Conservation (phyloP, 495 filamentous ascomycete genomes). For the Talaromyces thailandensis region DNA sequence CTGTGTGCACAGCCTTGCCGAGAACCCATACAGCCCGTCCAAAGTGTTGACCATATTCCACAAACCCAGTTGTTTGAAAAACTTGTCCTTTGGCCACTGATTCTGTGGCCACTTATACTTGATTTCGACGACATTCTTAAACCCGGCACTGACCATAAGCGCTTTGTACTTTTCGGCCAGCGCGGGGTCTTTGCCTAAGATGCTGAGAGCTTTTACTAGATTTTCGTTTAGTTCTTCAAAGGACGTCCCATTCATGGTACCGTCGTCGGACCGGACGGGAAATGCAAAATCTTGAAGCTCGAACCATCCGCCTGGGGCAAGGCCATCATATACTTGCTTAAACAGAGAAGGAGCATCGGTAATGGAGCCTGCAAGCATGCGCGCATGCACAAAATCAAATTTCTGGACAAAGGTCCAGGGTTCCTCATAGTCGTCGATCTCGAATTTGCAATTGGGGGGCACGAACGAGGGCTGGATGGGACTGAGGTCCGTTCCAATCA, state of each 20-base stretch:
- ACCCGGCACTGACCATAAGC: conserved; percentile 38
- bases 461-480: conserved; percentile 41
- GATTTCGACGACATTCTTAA: conserved; percentile 49
- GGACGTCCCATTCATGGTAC: conserved; percentile 6
- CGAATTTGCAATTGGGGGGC: conserved; percentile 23
- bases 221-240: conserved; percentile 16
- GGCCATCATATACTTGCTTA: conserved; percentile 30
- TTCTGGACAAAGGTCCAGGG: conserved; percentile 15
- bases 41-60: conserved; percentile 47
- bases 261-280: conserved; percentile 20
- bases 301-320: conserved; percentile 29
- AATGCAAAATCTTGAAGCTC: conserved; percentile 23
- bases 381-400: conserved; percentile 29
- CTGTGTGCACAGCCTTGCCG: neutral
- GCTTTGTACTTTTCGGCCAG: conserved; percentile 18
- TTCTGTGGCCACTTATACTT: conserved; percentile 58
- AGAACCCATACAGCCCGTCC: neutral
- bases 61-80: conserved; percentile 54
- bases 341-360: conserved; percentile 25
- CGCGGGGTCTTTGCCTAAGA: conserved; percentile 18
- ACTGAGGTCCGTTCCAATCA: conserved; percentile 39
- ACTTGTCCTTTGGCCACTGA: conserved; percentile 55
- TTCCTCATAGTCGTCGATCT: conserved; percentile 24
- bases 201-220: conserved; percentile 39
- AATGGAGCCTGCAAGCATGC: conserved; percentile 23